Conservation (phyloP, 2,329 filamentous ascomycete species). For the Xylaria sp. region DNA sequence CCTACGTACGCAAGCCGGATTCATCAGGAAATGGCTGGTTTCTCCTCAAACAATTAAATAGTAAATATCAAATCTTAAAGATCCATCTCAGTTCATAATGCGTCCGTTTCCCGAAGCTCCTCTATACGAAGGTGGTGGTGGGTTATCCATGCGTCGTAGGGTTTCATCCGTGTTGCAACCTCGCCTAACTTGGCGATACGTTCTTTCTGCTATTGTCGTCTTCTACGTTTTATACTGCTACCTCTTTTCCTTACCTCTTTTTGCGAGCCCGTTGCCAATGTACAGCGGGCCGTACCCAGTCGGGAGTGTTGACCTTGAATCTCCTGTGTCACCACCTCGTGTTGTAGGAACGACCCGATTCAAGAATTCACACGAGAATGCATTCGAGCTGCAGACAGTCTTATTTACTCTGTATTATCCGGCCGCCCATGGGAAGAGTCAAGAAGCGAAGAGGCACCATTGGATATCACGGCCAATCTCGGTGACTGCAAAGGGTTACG, state of each 20-base stretch:
- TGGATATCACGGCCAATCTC: conserved; percentile 58
- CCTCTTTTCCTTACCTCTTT: conserved; percentile 53
- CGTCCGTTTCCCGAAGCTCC: conserved; percentile 43
- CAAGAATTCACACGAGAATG: conserved; percentile 50
- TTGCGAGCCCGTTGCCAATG: conserved; percentile 56
- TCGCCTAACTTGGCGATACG: conserved; percentile 50
- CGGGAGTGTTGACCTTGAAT: conserved; percentile 59
- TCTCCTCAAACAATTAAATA: background rate
- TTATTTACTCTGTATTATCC: conserved; percentile 63
- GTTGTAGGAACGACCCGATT: conserved; percentile 52
- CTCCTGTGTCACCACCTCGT: conserved; percentile 43
- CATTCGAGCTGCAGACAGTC: conserved; percentile 59
- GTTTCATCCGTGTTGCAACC: conserved; percentile 44
- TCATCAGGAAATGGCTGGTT: background rate
- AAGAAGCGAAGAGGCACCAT: conserved; percentile 48
- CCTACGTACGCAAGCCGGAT: conserved; percentile 2
- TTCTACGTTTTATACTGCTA: conserved; percentile 55
- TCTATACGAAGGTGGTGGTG: conserved; percentile 28
- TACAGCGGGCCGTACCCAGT: conserved; percentile 58
- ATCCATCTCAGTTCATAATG: conserved; percentile 35
- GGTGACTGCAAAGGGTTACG: conserved; percentile 58
- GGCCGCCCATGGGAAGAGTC: conserved; percentile 43
- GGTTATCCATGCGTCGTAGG: conserved; percentile 24
- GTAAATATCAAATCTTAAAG: background rate
- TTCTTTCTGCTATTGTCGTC: conserved; percentile 44